Conservation (phyloP, 2,329 filamentous ascomycete genomes). For the Fonsecaea pedrosoi region DNA sequence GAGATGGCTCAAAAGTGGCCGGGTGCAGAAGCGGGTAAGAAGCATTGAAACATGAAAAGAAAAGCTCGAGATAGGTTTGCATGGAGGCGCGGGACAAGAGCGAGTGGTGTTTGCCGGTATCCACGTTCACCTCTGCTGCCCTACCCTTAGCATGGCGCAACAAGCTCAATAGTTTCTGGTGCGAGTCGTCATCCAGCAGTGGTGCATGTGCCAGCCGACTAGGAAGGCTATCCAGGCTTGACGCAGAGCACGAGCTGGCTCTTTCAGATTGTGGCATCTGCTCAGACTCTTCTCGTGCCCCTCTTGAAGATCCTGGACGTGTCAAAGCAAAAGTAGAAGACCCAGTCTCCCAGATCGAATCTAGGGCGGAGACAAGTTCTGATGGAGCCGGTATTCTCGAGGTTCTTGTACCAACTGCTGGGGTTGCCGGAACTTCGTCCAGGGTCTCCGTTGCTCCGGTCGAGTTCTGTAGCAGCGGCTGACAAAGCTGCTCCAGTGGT, state of each 20-base stretch:
- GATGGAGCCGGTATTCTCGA: background rate
- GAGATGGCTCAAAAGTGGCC: slow-evolving; percentile 61
- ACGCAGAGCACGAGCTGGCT: slow-evolving; percentile 2
- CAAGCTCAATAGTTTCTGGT: slow-evolving; percentile 55
- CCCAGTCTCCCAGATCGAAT: background rate
- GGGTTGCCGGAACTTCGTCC: background rate
- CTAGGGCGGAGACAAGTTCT: background rate
- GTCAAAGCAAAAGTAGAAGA: background rate
- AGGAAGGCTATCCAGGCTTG: slow-evolving; percentile 1
- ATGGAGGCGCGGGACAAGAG: slow-evolving; percentile 59
- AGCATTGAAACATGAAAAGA: slow-evolving; percentile 67
- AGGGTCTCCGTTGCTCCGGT: background rate
- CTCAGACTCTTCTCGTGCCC: background rate
- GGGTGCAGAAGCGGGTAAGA: slow-evolving; percentile 66
- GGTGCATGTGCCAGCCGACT: slow-evolving; percentile 35
- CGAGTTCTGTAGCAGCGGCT: background rate
- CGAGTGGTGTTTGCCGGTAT: slow-evolving; percentile 58
- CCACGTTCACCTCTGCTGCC: slow-evolving; percentile 54
- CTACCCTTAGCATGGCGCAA: slow-evolving; percentile 58
- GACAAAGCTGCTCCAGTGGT: background rate
- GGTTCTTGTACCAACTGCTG: background rate
- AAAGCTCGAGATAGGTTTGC: slow-evolving; percentile 65
- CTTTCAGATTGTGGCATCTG: slow-evolving; percentile 6
- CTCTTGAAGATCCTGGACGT: background rate
- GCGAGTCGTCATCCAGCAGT: slow-evolving; percentile 45